Conservation (phyloP, 2,329 filamentous ascomycete species). For the Didymosphaeria variabile region DNA sequence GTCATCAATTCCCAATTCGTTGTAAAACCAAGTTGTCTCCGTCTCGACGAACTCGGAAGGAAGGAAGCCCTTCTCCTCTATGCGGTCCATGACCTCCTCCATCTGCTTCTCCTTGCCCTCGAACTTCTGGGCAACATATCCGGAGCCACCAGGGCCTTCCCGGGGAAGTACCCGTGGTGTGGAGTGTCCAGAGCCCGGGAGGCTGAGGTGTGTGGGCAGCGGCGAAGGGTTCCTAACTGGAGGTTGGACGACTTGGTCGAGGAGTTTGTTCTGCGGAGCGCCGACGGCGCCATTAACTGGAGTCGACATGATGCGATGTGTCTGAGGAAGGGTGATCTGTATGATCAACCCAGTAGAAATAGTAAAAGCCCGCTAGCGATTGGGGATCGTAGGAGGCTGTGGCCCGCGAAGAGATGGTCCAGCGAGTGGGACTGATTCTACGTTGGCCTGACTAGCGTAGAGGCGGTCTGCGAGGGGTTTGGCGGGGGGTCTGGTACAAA, state of each 20-base stretch:
- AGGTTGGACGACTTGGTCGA: constrained; percentile 63
- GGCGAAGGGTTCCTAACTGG: constrained; percentile 78
- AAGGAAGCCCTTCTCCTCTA: constrained; percentile 84
- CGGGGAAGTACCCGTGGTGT: constrained; percentile 79
- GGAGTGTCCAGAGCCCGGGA: constrained; percentile 66
- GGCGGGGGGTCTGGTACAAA: constrained; percentile 6
- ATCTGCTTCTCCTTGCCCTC: constrained; percentile 93
- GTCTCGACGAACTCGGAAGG: constrained; percentile 82
- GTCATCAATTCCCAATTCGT: constrained; percentile 96
- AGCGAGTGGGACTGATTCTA: constrained; percentile 6
- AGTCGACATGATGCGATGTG: constrained; percentile 40
- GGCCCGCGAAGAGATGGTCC: not conserved
- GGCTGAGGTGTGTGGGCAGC: constrained; percentile 84
- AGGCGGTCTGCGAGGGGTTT: constrained; percentile 6
- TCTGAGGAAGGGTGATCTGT: constrained; percentile 11
- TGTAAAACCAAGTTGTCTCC: constrained; percentile 97
- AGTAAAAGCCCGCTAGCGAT: constrained; percentile 1
- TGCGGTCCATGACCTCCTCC: constrained; percentile 80
- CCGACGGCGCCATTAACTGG: constrained; percentile 37
- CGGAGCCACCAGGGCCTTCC: constrained; percentile 78
- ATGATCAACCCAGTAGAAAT: not conserved
- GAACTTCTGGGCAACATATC: constrained; percentile 94
- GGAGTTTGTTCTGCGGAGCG: constrained; percentile 62
- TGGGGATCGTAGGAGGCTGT: not conserved
- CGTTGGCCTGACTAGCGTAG: constrained; percentile 5